Percentiles rank a stretch among this genome's conserved stretches.
Evolutionary conservation across 805 yeast species (phyloP).

Genomic region (Hyphopichia homilentoma): DNA sequence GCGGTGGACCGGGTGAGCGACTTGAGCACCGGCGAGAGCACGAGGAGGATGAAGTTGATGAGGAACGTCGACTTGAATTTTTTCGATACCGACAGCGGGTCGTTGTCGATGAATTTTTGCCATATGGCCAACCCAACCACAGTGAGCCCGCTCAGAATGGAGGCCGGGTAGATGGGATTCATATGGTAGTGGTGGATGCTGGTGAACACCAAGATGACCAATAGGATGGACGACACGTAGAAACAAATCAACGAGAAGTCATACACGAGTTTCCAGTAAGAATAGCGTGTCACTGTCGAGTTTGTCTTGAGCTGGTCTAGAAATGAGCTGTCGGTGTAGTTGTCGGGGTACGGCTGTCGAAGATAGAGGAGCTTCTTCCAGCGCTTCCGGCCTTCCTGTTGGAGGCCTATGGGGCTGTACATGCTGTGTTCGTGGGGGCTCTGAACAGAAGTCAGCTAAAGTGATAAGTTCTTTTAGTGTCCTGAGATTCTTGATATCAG

Average conservation of each 20-base stretch:
- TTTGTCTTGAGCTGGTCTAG: constrained; percentile 76
- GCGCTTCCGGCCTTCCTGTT: constrained; percentile 21
- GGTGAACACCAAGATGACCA: constrained; percentile 65
- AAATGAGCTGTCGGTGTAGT: constrained; percentile 80
- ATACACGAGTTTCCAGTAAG: constrained; percentile 58
- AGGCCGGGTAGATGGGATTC: constrained; percentile 44
- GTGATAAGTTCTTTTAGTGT: too few relatives aligned
- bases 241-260: constrained; percentile 68
- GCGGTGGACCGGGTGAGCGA: constrained; percentile 86
- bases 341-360: constrained; percentile 84
- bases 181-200: constrained; percentile 51
- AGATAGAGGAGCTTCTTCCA: constrained; percentile 89
- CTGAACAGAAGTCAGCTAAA: background rate
- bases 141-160: constrained; percentile 22
- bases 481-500: too few relatives aligned
- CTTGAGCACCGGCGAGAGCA: constrained; percentile 85
- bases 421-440: background rate
- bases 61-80: constrained; percentile 61
- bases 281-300: constrained; percentile 66
- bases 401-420: background rate
- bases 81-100: constrained; percentile 18
- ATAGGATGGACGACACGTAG: constrained; percentile 60
- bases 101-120: constrained; percentile 22
- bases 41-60: constrained; percentile 65
- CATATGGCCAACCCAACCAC: constrained; percentile 32